A percentile compares a stretch with the other conserved stretches of the same genome.
phyloP scores from a whole-genome alignment of 164 flowering plant genomes.

The Chimonanthus praecox region DNA sequence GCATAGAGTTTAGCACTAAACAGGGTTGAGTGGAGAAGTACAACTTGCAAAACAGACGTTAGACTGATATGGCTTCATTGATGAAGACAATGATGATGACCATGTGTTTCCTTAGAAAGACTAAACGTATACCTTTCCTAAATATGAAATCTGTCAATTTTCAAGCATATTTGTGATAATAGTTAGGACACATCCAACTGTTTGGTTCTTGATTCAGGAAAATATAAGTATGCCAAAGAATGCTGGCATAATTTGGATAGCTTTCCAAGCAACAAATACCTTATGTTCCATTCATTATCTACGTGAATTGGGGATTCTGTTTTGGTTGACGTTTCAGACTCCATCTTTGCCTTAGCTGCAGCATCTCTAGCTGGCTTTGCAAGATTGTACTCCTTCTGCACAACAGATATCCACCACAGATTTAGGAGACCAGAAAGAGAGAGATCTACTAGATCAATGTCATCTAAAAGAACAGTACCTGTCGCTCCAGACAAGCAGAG shows the following conservation, averaged over 20 bases:
- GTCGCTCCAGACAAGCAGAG: slow-evolving; percentile 76
- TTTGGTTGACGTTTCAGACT: slow-evolving; percentile 47
- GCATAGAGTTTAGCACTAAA: no score
- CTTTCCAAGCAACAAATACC: slow-evolving; percentile 32
- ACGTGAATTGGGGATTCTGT: slow-evolving; percentile 56
- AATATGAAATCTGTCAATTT: no score
- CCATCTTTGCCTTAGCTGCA: slow-evolving; percentile 78
- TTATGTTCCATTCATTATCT: slow-evolving; percentile 96
- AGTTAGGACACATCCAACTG: no score
- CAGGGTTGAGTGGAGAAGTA: no score
- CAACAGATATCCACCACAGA: slow-evolving; percentile 11
- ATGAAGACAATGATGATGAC: no score
- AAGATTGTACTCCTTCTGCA: slow-evolving; percentile 68
- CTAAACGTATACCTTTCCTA: no score
- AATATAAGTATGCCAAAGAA: not conserved
- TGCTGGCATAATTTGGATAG: not conserved
- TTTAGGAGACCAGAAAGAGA: slow-evolving; percentile 9
- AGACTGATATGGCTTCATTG: no score
- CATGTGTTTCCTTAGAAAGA: no score
- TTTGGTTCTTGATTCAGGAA: no score
- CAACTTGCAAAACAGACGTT: no score
- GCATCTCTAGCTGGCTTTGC: slow-evolving; percentile 86
- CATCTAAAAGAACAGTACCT: slow-evolving; percentile 38
- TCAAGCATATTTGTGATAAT: no score
- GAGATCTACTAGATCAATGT: not conserved